Base-by-base conservation (phyloP, 2,329 filamentous ascomycete species). In the Metarhizium humberi region DNA sequence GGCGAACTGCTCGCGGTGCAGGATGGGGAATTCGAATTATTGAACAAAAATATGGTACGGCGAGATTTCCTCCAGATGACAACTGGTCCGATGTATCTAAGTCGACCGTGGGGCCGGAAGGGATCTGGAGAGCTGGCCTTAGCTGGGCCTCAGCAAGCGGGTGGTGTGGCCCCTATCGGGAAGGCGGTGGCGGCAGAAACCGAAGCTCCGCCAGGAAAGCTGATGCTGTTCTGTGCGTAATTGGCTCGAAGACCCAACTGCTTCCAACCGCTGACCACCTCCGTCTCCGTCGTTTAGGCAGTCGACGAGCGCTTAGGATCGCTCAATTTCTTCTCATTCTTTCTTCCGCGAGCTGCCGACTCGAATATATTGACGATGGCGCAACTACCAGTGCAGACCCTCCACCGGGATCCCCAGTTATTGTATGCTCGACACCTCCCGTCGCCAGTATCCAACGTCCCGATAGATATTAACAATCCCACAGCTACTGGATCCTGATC, bases 401-500 rank as follows among this genome's bases (percentile, higher is more conserved):
- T 99, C 82, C 88, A 95, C 77, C 76, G 94, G 82, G 95, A 99
- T 87, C 92, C 94, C 67, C 92, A 96, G 75, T 80, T 99, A 62
- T 96, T 99, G 94, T 97, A 78, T 69, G 89, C 73, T 4, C 16
- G 18, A 32, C 36, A 30, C 7, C 6, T 46, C n/a, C 6, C 32
- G 10, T 34, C 10, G 25, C 11, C 45, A 20, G 30, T 14, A 43
- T 20, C n/a, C 18, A 40, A 30, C 20, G 25, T 32, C 7, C 18
- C 6, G 42, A 34, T 32, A 25, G 13, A 11, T 46, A 38, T 51
- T 56, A 29, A 56, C 52, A 13, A 40, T 16, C 11, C 10, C 57
- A 54, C 66, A 99, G 94, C 76, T 97, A 96, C 80, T 99, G 94
- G 94, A 99, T 99, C 73, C 80, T 99, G 58, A 86, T 96, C 60